Conservation (phyloP, 2,329 filamentous ascomycete species). For the Hirsutella rhossiliensis region DNA sequence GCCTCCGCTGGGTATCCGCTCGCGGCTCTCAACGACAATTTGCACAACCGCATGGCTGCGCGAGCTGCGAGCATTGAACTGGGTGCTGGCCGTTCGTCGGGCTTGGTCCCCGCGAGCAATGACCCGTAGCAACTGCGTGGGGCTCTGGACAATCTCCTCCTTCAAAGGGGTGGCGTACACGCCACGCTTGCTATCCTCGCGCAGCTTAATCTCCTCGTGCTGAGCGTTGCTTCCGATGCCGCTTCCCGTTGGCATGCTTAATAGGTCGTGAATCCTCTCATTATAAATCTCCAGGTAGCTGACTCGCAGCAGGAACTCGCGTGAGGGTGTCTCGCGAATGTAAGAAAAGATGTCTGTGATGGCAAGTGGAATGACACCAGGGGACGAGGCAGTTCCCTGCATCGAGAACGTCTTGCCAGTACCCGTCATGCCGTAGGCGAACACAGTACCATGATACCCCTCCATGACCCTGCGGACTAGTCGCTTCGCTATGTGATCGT, state of each 20-base stretch:
- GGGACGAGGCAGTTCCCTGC: conserved; percentile 92
- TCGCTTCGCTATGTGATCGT: conserved; percentile 87
- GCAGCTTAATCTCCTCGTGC: conserved; percentile 92
- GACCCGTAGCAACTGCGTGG: conserved; percentile 85
- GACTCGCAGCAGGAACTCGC: conserved; percentile 88
- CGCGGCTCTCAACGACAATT: conserved; percentile 94
- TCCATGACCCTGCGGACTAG: conserved; percentile 96
- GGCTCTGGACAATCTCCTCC: conserved; percentile 97
- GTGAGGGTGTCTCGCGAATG: conserved; percentile 88
- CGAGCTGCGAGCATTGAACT: conserved; percentile 93
- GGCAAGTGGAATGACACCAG: conserved; percentile 90
- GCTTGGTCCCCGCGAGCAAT: conserved; percentile 91
- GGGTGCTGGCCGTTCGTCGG: conserved; percentile 81
- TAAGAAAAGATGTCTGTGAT: conserved; percentile 99
- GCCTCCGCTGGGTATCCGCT: conserved; percentile 56
- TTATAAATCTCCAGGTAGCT: conserved; percentile 99
- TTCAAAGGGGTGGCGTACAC: conserved; percentile 94
- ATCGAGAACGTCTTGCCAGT: conserved; percentile 99
- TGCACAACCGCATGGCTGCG: conserved; percentile 97
- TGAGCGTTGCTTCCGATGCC: conserved; percentile 39
- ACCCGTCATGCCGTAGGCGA: conserved; percentile 97
- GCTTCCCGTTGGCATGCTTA: conserved; percentile 58
- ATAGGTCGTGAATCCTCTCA: conserved; percentile 87
- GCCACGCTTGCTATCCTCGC: conserved; percentile 90
- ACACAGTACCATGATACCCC: conserved; percentile 95